These are phyloP conservation scores for Cyberlindnera galapagoensis DNA, from an alignment of 805 yeast species.

Conservation along the genomic window DNA sequence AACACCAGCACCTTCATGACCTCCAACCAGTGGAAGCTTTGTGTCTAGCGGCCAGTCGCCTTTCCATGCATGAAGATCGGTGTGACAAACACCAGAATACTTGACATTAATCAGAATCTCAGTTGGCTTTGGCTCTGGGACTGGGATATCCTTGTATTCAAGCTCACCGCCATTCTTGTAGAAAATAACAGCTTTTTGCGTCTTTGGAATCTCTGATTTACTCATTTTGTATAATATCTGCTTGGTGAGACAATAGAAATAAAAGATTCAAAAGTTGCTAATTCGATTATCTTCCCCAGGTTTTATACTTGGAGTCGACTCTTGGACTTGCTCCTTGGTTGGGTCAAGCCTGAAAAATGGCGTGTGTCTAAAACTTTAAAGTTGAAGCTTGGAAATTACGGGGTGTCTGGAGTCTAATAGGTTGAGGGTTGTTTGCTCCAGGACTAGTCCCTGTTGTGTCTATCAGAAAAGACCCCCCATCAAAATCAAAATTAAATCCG, in stretches of 20 bases:
- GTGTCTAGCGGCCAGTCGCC: slow-evolving; percentile 55
- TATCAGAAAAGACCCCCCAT: too few relatives aligned
- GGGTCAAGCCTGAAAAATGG: too few relatives aligned
- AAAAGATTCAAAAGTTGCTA: neutral
- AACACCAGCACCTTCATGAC: slow-evolving; percentile 71
- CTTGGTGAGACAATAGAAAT: too few relatives aligned
- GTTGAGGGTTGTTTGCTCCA: too few relatives aligned
- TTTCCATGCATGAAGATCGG: slow-evolving; percentile 56
- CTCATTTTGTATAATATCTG: too few relatives aligned
- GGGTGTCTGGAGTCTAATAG: too few relatives aligned
- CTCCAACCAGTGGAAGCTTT: slow-evolving; percentile 61
- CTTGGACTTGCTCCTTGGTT: too few relatives aligned
- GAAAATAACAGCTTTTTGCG: slow-evolving; percentile 46
- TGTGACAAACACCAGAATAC: slow-evolving; percentile 62
- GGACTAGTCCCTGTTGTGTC: too few relatives aligned
- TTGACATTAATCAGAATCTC: slow-evolving; percentile 51
- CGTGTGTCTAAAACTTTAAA: too few relatives aligned
- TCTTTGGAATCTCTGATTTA: slow-evolving; percentile 29
- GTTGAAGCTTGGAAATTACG: too few relatives aligned
- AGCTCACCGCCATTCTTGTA: slow-evolving; percentile 43
- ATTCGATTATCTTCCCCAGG: neutral
- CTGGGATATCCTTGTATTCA: slow-evolving; percentile 44
- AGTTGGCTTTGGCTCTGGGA: slow-evolving; percentile 49
- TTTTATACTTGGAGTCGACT: neutral
- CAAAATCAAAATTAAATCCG: too few relatives aligned